phyloP scores from a whole-genome alignment of 2,329 filamentous ascomycete species.

The Ophidiomyces ophidiicola region DNA sequence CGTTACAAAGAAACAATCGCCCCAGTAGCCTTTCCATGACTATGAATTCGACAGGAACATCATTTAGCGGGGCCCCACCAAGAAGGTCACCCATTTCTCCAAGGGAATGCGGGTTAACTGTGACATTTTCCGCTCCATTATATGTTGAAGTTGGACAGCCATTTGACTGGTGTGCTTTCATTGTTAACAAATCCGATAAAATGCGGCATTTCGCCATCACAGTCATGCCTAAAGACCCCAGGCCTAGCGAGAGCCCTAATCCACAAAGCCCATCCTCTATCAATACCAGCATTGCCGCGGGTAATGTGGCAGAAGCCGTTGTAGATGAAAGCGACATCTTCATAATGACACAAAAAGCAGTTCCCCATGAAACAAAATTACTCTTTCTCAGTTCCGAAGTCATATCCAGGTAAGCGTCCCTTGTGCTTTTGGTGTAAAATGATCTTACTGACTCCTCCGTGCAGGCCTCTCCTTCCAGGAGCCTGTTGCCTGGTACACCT shows the following conservation, averaged over 20 bases:
- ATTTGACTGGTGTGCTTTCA: slow-evolving; percentile 47
- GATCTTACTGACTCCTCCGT: background rate
- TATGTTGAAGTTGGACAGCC: slow-evolving; percentile 39
- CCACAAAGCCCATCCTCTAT: slow-evolving; percentile 38
- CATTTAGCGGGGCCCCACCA: background rate
- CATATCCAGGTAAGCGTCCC: slow-evolving; percentile 41
- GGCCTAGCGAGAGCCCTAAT: slow-evolving; percentile 32
- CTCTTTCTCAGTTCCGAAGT: slow-evolving; percentile 47
- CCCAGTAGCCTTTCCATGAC: slow-evolving; percentile 33
- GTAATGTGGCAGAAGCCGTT: slow-evolving; percentile 40
- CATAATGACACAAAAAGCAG: slow-evolving; percentile 40
- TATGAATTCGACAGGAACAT: slow-evolving; percentile 17
- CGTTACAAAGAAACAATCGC: slow-evolving; percentile 35
- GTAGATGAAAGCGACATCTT: slow-evolving; percentile 46
- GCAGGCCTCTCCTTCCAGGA: slow-evolving; percentile 41
- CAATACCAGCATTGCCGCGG: slow-evolving; percentile 23
- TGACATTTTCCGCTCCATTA: slow-evolving; percentile 45
- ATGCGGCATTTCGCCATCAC: slow-evolving; percentile 44
- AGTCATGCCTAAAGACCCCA: slow-evolving; percentile 39
- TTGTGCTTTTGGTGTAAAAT: background rate
- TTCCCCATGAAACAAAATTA: slow-evolving; percentile 40
- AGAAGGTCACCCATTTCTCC: slow-evolving; percentile 3
- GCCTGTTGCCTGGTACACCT: slow-evolving; percentile 47
- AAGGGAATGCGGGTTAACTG: slow-evolving; percentile 35
- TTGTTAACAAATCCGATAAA: slow-evolving; percentile 46